phyloP scores from a whole-genome alignment of 441 rosid genomes.

The Viola pubescens region DNA sequence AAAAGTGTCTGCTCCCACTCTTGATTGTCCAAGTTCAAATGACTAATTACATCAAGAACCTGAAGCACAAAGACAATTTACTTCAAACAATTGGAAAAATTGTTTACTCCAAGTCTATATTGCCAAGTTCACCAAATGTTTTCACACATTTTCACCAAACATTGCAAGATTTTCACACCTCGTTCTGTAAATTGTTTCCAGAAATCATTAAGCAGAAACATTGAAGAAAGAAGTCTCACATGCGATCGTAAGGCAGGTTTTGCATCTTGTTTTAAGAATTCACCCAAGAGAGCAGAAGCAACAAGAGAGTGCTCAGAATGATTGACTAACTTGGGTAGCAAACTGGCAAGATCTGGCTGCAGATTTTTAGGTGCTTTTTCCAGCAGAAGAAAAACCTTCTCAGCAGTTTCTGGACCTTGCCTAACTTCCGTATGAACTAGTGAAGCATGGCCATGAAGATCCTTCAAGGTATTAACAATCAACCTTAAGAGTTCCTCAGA shows the following conservation, averaged over 20 bases:
- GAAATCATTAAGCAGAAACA: no score
- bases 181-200: no score
- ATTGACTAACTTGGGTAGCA: slow-evolving; percentile 77
- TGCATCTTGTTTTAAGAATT: slow-evolving; percentile 59
- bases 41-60: slow-evolving; percentile 66
- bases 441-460: slow-evolving; percentile 63
- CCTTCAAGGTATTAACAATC: slow-evolving; percentile 69
- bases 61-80: slow-evolving; percentile 23
- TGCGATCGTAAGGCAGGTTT: slow-evolving; percentile 52
- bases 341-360: slow-evolving; percentile 52
- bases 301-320: slow-evolving; percentile 71
- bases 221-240: slow-evolving; percentile 29
- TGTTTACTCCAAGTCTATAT: no score
- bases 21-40: slow-evolving; percentile 51
- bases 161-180: no score
- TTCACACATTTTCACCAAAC: background rate
- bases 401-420: slow-evolving; percentile 63
- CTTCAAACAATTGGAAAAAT: background rate
- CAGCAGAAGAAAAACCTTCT: slow-evolving; percentile 59
- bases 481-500: slow-evolving; percentile 79
- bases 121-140: no score
- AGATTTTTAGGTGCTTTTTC: slow-evolving; percentile 73
- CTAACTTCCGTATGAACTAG: slow-evolving; percentile 69
- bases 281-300: slow-evolving; percentile 57
- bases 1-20: slow-evolving; percentile 53